phyloP scores from a whole-genome alignment of 441 rosid species.

The Syzygium malaccense region DNA sequence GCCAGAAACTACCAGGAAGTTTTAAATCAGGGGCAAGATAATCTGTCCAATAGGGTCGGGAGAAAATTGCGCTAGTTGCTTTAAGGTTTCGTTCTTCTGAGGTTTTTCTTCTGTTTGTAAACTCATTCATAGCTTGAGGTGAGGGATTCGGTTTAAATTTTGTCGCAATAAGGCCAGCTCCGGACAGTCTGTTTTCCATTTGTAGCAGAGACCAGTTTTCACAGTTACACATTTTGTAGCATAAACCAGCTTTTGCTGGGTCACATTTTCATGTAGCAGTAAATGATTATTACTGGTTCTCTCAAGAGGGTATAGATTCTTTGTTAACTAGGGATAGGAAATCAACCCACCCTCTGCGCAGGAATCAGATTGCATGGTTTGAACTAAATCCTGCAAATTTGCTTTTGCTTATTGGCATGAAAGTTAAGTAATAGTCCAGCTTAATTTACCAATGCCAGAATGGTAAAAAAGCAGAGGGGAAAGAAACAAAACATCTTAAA shows the following conservation, averaged over 20 bases:
- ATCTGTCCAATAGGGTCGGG: neutral
- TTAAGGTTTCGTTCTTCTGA: constrained; percentile 10
- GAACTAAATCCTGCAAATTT: neutral
- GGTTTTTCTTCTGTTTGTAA: neutral
- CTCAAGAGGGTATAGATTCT: neutral
- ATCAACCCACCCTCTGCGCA: neutral
- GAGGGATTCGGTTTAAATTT: neutral
- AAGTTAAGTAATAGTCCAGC: neutral
- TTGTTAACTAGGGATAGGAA: neutral
- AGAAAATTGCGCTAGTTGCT: constrained; percentile 2
- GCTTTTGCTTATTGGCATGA: neutral
- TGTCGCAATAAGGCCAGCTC: neutral
- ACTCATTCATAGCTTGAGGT: neutral
- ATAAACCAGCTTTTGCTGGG: neutral
- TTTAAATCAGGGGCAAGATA: constrained; percentile 10
- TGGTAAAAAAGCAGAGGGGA: neutral
- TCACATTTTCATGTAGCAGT: neutral
- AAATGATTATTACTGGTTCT: neutral
- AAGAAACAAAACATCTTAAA: neutral
- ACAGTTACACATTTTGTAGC: neutral
- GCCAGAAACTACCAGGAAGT: constrained; percentile 1
- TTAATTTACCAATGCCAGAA: neutral
- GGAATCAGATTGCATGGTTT: neutral
- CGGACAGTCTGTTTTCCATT: neutral
- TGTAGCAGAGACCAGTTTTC: neutral